Percentiles rank a stretch among this genome's conserved stretches.
phyloP scores from a whole-genome alignment of 2,329 filamentous ascomycete species.

The Leptosphaerulina australis region DNA sequence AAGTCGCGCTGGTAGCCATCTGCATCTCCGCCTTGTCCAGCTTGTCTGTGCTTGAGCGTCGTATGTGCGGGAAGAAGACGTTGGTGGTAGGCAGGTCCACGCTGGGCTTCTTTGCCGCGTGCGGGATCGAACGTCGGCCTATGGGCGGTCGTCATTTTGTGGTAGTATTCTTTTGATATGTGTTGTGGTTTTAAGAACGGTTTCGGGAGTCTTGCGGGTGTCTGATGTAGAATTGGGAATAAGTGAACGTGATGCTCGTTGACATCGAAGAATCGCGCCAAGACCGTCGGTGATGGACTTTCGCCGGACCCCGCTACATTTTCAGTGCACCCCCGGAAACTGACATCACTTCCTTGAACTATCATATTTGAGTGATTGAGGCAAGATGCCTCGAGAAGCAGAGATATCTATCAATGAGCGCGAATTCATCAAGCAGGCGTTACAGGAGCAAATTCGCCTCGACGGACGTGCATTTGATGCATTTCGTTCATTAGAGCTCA shows the following conservation, averaged over 20 bases:
- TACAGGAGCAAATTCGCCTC: constrained; percentile 79
- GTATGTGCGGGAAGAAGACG: constrained; percentile 93
- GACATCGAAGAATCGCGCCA: constrained; percentile 18
- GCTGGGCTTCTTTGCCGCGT: constrained; percentile 91
- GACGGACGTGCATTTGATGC: constrained; percentile 84
- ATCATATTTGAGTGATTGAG: constrained; percentile 1
- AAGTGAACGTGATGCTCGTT: constrained; percentile 17
- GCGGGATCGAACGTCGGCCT: constrained; percentile 97
- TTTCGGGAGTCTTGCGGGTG: constrained; percentile 44
- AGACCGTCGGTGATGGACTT: constrained; percentile 25
- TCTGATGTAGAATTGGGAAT: constrained; percentile 12
- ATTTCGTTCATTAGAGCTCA: constrained; percentile 76
- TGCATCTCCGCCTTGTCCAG: constrained; percentile 86
- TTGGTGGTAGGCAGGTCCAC: constrained; percentile 94
- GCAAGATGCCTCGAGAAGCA: constrained; percentile 85
- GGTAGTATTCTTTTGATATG: background rate
- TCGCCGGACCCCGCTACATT: constrained; percentile 36
- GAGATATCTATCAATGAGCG: constrained; percentile 89
- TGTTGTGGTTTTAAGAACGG: background rate
- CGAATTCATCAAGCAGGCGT: constrained; percentile 81
- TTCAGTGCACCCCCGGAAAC: constrained; percentile 13
- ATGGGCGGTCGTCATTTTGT: constrained; percentile 62
- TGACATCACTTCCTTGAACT: constrained; percentile 15
- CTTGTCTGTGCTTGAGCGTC: constrained; percentile 78
- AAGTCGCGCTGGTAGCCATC: constrained; percentile 77